Evolutionary conservation across 75 land plant species (phyloP).

Genomic region (Isoetes taiwanensis): DNA sequence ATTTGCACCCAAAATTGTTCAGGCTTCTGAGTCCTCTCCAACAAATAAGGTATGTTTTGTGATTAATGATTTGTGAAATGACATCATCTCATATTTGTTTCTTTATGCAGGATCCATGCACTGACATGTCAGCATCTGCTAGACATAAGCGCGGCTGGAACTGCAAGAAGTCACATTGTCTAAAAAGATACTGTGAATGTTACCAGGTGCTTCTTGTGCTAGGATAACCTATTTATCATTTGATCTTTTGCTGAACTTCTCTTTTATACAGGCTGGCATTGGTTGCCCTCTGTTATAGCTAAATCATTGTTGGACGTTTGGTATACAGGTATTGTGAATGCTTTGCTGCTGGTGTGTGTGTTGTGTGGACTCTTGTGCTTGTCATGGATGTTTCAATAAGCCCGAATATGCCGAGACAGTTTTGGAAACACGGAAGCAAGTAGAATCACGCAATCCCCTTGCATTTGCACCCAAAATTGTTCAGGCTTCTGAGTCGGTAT

Average conservation of each 20-base stretch:
- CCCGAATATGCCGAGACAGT: conserved; percentile 2
- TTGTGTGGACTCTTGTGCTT: conserved; percentile 3
- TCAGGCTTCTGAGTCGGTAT: neutral
- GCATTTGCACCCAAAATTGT: conserved; percentile 7
- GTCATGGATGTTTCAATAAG: conserved; percentile 4
- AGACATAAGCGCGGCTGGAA: conserved; percentile 97
- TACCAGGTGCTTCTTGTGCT: too few species aligned
- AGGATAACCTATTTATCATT: too few species aligned
- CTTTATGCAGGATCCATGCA: conserved; percentile 41
- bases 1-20: conserved; percentile 5
- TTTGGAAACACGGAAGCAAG: neutral
- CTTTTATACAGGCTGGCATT: too few species aligned
- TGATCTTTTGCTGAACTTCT: too few species aligned
- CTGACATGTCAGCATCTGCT: conserved; percentile 70
- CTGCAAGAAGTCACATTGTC: conserved; percentile 87
- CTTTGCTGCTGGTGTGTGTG: conserved; percentile 1
- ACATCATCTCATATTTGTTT: conserved; percentile 16
- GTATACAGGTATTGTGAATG: conserved; percentile 2
- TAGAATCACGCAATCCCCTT: conserved; percentile 2
- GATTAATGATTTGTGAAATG: neutral
- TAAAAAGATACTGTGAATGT: conserved; percentile 94
- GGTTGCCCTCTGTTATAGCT: too few species aligned
- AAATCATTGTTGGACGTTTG: too few species aligned
- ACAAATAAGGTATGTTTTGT: neutral
- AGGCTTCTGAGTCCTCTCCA: neutral